Base-by-base conservation (phyloP, 176 grass and related monocot species). In the Raddia distichophylla region DNA sequence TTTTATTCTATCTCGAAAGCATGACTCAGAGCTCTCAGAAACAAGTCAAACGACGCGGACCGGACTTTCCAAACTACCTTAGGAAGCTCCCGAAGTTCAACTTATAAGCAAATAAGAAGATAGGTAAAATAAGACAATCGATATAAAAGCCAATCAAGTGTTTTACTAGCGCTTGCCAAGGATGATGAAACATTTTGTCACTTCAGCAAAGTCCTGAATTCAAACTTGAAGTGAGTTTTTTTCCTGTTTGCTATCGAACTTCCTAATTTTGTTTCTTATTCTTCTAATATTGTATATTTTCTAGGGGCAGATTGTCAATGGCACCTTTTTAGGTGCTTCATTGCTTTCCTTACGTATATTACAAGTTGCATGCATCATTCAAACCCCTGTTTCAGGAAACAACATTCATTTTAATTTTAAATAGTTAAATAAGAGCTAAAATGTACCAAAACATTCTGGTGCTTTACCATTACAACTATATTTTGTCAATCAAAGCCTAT, bases 201-300 rank as follows among this genome's bases (percentile, higher is more conserved):
- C 52, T 57, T 11, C 17, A 20, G 56, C 60, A 79, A 53, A 42
- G 32, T 10, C 17, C 77, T 67, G 61, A 66, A 40, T 13, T 79
- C 47, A 37, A 67, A 56, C 33, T 79, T 43, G 62, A 37, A 67
- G 47, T 67, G 77, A 43, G 3, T 5, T 61, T 76, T 64, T 78
- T 66, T 79, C 22, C 43, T 78, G 22, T 22, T 12, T 33, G 16
- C 2, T 11, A 62, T 32, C 18, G 20, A 64, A 66, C 34, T 66
- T 5, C 47, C 47, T 64, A 75, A 14, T 15, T 51, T 66, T 14
- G 34, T 58, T 10, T 77, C 14, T 20, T 11, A 62, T 63, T 77
- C 20, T 80, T 76, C 11, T 15, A 61, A 60, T 58, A 58, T 27
- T 10, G 13, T 76, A 45, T 47, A 19, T 47, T 76, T 46, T 45